These are phyloP conservation scores for Annona squamosa DNA, from an alignment of 164 flowering plant species.

Conservation along the genomic window DNA sequence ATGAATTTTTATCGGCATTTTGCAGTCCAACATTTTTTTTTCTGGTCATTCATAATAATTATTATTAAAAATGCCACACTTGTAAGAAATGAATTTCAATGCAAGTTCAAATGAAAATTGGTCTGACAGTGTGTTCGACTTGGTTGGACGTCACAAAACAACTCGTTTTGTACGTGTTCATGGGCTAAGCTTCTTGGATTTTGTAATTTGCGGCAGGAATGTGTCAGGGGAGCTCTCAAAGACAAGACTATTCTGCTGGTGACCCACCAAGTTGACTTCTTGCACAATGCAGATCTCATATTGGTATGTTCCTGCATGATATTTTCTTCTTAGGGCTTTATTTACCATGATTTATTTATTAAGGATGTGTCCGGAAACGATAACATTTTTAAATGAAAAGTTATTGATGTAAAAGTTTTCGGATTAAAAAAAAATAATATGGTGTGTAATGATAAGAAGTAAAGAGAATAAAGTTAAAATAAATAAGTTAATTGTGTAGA, in stretches of 20 bases:
- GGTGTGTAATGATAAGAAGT: too few relatives aligned
- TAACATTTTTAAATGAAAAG: too few relatives aligned
- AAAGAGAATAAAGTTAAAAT: too few relatives aligned
- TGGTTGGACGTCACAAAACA: not conserved
- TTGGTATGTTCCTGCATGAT: constrained; percentile 35
- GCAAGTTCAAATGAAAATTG: not conserved
- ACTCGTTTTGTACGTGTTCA: not conserved
- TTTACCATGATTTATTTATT: too few relatives aligned
- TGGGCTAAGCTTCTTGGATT: not conserved
- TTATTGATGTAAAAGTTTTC: too few relatives aligned
- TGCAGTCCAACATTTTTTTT: too few relatives aligned
- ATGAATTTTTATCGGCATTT: too few relatives aligned
- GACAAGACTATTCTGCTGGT: constrained; percentile 82
- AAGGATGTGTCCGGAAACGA: too few relatives aligned
- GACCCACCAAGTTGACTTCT: constrained; percentile 95
- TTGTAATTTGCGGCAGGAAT: constrained; percentile 55
- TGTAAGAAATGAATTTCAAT: not conserved
- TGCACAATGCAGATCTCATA: constrained; percentile 82
- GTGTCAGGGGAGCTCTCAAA: constrained; percentile 75
- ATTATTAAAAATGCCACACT: too few relatives aligned
- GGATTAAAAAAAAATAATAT: too few relatives aligned
- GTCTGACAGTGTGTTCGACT: not conserved
- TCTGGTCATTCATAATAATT: too few relatives aligned
- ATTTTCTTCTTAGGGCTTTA: not conserved
- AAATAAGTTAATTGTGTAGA: too few relatives aligned